phyloP scores from a whole-genome alignment of 768 basidiomycete species.

The Amanita rubescens region DNA sequence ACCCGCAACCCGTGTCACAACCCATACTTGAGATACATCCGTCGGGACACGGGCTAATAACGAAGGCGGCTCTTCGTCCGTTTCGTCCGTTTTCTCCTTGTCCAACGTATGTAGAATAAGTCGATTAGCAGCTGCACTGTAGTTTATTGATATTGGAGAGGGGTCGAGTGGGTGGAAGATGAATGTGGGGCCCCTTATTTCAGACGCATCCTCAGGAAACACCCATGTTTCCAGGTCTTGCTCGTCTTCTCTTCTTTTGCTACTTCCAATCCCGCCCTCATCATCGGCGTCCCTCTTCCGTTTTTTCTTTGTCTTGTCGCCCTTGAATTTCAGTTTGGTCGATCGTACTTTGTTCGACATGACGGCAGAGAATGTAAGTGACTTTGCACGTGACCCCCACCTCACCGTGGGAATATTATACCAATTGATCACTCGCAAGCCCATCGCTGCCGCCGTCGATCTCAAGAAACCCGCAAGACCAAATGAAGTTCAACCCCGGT shows the following conservation, averaged over 20 bases:
- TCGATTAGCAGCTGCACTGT: conserved; percentile 66
- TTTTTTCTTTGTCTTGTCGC: conserved; percentile 81
- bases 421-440: conserved; percentile 16
- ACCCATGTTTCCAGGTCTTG: conserved; percentile 76
- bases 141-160: conserved; percentile 68
- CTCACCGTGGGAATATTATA: conserved; percentile 30
- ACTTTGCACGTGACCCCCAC: conserved; percentile 23
- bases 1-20: conserved; percentile 79
- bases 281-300: conserved; percentile 59
- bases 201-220: conserved; percentile 55
- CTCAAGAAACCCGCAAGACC: conserved; percentile 44
- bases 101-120: conserved; percentile 61
- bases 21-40: conserved; percentile 90
- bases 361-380: conserved; percentile 4
- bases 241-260: conserved; percentile 48
- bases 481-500: conserved; percentile 84
- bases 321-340: conserved; percentile 82
- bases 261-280: conserved; percentile 33
- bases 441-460: conserved; percentile 44
- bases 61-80: conserved; percentile 32
- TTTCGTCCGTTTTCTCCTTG: conserved; percentile 45
- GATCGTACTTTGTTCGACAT: conserved; percentile 50
- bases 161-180: conserved; percentile 79
- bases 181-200: conserved; percentile 86
- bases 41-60: conserved; percentile 64